Percentiles rank a stretch among this genome's conserved stretches.
Evolutionary conservation across 2,329 filamentous ascomycete genomes (phyloP).

Genomic region (Colletotrichum tropicicola): DNA sequence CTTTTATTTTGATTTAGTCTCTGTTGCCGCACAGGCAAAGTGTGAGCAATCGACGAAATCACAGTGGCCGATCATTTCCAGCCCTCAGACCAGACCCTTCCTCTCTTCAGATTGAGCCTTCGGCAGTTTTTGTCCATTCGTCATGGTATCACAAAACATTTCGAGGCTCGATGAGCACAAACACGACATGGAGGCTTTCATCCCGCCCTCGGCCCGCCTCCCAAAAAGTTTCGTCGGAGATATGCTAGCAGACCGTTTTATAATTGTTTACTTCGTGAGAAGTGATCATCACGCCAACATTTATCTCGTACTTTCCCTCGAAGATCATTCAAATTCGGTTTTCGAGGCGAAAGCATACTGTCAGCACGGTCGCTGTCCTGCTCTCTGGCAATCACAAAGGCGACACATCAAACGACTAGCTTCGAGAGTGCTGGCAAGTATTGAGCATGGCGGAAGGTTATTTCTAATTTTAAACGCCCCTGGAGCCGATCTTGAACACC

Average conservation of each 20-base stretch:
- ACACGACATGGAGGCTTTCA: not conserved
- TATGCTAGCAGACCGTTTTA: not conserved
- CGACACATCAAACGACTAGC: not conserved
- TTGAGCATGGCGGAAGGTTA: not conserved
- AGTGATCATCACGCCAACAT: not conserved
- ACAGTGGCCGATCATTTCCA: too few relatives aligned
- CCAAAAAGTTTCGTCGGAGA: not conserved
- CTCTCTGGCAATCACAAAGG: not conserved
- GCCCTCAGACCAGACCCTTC: too few relatives aligned
- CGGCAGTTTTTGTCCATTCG: too few relatives aligned
- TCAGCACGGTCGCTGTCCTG: not conserved
- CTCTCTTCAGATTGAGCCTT: too few relatives aligned
- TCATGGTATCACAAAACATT: not conserved
- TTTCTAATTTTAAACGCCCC: not conserved
- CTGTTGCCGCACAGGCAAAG: too few relatives aligned
- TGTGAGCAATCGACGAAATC: too few relatives aligned
- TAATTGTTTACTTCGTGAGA: not conserved
- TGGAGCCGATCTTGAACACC: too few relatives aligned
- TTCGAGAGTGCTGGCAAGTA: not conserved
- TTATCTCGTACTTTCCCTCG: not conserved
- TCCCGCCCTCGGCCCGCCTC: not conserved
- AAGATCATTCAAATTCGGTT: not conserved
- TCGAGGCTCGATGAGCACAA: too few relatives aligned
- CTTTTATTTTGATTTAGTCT: too few relatives aligned
- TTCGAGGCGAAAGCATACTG: not conserved